Evolutionary conservation across 257 asterid species (phyloP).

Genomic region (Rhazya stricta): DNA sequence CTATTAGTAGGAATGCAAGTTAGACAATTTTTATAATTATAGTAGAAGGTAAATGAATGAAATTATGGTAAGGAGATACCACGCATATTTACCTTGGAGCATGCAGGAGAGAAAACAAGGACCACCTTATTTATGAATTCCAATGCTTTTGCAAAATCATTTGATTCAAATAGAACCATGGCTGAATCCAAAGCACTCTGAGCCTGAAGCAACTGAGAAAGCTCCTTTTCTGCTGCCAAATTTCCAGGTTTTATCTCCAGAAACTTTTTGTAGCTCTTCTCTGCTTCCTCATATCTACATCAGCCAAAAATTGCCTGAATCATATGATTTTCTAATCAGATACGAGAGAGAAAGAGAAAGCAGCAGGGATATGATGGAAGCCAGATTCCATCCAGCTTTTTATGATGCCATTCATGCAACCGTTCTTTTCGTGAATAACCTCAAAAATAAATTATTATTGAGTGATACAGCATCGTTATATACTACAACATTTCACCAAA

Average conservation of each 20-base stretch:
- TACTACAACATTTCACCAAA: background rate
- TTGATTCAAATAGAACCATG: conserved; percentile 50
- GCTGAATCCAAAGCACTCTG: conserved; percentile 72
- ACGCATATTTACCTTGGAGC: conserved; percentile 55
- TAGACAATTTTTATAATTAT: background rate
- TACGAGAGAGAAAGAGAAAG: conserved; percentile 10
- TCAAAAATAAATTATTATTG: background rate
- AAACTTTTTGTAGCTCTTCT: conserved; percentile 62
- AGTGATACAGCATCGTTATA: background rate
- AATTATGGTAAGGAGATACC: background rate
- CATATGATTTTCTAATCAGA: conserved; percentile 29
- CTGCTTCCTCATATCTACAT: conserved; percentile 86
- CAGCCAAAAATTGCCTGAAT: conserved; percentile 50
- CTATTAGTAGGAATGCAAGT: background rate
- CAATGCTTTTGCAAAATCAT: conserved; percentile 60
- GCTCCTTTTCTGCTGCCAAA: conserved; percentile 82
- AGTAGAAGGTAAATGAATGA: conserved; percentile 4
- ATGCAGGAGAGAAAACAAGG: conserved; percentile 89
- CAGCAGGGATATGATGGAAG: background rate
- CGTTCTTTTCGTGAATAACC: background rate
- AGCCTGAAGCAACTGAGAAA: conserved; percentile 75
- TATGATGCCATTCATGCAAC: background rate
- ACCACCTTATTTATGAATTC: conserved; percentile 75
- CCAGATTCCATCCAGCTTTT: background rate
- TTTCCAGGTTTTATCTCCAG: conserved; percentile 72